Evolutionary conservation across 768 basidiomycete genomes (phyloP).

Genomic region (Pleurotus djamor): DNA sequence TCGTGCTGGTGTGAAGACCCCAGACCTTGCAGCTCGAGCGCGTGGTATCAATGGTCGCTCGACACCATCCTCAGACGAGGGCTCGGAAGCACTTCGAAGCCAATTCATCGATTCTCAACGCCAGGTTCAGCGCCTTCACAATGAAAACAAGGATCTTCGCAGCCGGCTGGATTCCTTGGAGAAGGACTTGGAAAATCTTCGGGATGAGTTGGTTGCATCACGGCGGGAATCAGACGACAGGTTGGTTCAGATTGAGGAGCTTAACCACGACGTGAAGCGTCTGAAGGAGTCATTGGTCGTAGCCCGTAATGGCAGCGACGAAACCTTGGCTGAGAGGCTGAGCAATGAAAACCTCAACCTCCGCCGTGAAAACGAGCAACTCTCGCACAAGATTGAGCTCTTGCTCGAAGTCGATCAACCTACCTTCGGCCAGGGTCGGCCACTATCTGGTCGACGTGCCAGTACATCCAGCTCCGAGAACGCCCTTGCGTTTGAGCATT

Average conservation of each 20-base stretch:
- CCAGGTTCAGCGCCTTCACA: constrained; percentile 66
- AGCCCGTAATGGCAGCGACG: constrained; percentile 74
- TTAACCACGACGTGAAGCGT: constrained; percentile 78
- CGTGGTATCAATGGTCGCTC: constrained; percentile 68
- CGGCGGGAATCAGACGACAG: constrained; percentile 83
- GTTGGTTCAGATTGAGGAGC: constrained; percentile 70
- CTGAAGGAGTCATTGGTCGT: constrained; percentile 71
- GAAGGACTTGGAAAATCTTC: constrained; percentile 69
- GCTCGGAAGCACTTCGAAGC: constrained; percentile 56
- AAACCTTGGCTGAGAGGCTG: constrained; percentile 78
- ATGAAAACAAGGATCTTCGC: constrained; percentile 76
- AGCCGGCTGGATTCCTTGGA: constrained; percentile 72
- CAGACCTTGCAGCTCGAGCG: constrained; percentile 38
- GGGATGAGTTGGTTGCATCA: constrained; percentile 65
- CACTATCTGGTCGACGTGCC: constrained; percentile 61
- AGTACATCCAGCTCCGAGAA: constrained; percentile 86
- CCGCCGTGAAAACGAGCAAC: constrained; percentile 83
- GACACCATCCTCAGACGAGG: constrained; percentile 78
- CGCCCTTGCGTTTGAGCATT: constrained; percentile 70
- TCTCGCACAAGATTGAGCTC: constrained; percentile 89
- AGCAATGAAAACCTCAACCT: constrained; percentile 78
- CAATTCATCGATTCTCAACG: constrained; percentile 81
- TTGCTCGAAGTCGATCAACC: constrained; percentile 86
- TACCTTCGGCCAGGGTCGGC: constrained; percentile 58
- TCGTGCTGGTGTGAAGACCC: constrained; percentile 53